phyloP scores from a whole-genome alignment of 106 monocot genomes.

The Acorus gramineus region DNA sequence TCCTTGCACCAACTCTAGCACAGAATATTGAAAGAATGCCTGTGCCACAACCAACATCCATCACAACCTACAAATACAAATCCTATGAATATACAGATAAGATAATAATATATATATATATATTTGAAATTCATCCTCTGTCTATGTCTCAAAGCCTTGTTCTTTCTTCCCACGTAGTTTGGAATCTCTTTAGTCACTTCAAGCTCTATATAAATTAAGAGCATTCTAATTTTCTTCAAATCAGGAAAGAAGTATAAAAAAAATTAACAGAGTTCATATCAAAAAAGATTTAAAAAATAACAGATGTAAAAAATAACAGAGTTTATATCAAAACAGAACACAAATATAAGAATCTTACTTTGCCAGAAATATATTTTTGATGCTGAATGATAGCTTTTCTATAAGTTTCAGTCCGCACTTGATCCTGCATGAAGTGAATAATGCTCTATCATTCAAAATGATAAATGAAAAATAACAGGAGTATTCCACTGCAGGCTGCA shows the following conservation, averaged over 20 bases:
- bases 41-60: constrained; percentile 92
- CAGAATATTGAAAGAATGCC: constrained; percentile 89
- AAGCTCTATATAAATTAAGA: neutral
- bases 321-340: too few species aligned
- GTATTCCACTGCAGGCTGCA: too few species aligned
- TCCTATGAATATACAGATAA: neutral
- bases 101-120: neutral
- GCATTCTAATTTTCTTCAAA: constrained; percentile 1
- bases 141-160: too few species aligned
- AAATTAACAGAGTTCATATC: too few species aligned
- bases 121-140: too few species aligned
- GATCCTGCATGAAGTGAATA: constrained; percentile 41
- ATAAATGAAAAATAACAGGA: too few species aligned
- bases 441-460: neutral
- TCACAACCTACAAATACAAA: constrained; percentile 55
- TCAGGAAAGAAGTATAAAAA: neutral
- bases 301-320: too few species aligned
- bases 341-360: constrained; percentile 28
- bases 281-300: neutral
- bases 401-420: constrained; percentile 78
- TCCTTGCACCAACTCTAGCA: constrained; percentile 80
- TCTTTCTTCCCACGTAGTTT: too few species aligned
- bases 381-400: constrained; percentile 64
- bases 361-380: constrained; percentile 74
- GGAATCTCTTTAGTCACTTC: too few species aligned